phyloP scores from a whole-genome alignment of 306 rosid species.

The Calophaca sinica region DNA sequence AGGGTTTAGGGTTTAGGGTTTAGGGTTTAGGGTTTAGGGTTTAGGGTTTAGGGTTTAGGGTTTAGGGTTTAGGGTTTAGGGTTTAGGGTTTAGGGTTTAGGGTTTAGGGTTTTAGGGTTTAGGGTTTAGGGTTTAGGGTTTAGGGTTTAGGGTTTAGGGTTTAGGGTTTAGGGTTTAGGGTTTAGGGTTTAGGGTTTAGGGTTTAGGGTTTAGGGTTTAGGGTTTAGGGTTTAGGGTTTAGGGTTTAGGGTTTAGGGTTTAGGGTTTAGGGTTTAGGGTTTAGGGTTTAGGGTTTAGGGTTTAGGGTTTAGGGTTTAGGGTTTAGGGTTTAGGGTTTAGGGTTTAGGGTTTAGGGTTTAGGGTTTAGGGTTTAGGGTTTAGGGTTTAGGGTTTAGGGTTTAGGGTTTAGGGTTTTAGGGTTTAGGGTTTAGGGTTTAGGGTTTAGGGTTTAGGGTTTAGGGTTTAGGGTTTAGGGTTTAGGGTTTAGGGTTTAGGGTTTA shows the following conservation, averaged over 20 bases:
- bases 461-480: slow-evolving; percentile 47
- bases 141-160: background rate
- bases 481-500: slow-evolving; percentile 48
- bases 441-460: slow-evolving; percentile 34
- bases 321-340: background rate
- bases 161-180: background rate
- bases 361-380: slow-evolving; percentile 37
- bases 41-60: background rate
- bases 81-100: background rate
- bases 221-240: slow-evolving; percentile 44
- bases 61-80: background rate
- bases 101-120: background rate
- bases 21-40: slow-evolving; percentile 6
- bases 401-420: slow-evolving; percentile 15
- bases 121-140: too few species aligned
- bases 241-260: slow-evolving; percentile 43
- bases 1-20: slow-evolving; percentile 7
- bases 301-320: slow-evolving; percentile 34
- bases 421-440: background rate
- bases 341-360: slow-evolving; percentile 36
- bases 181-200: background rate
- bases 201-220: slow-evolving; percentile 37
- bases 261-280: slow-evolving; percentile 36
- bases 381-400: slow-evolving; percentile 36
- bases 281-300: slow-evolving; percentile 15